A percentile compares a stretch with the other conserved stretches of the same genome.
phyloP scores from a whole-genome alignment of 2,329 filamentous ascomycete genomes.

The Cladobotryum mycophilum region DNA sequence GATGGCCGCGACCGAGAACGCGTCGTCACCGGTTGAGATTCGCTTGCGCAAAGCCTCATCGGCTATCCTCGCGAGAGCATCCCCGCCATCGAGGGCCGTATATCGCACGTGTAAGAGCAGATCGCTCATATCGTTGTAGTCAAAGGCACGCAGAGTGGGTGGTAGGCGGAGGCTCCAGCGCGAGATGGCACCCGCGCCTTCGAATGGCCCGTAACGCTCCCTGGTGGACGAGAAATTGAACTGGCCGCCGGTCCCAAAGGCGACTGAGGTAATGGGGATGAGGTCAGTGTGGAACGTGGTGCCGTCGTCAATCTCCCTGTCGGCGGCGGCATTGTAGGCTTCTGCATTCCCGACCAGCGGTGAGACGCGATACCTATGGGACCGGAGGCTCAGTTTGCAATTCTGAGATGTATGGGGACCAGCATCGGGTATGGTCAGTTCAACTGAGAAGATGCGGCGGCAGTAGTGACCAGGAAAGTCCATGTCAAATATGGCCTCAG shows the following conservation, averaged over 20 bases:
- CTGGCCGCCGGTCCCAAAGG: slow-evolving; percentile 9
- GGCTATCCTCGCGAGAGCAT: too few relatives aligned
- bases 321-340: neutral
- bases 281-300: neutral
- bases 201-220: slow-evolving; percentile 31
- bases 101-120: slow-evolving; percentile 30
- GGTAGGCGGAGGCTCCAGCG: slow-evolving; percentile 28
- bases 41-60: too few relatives aligned
- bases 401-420: neutral
- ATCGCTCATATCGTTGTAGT: slow-evolving; percentile 28
- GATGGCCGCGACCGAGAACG: too few relatives aligned
- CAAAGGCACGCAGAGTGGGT: slow-evolving; percentile 18
- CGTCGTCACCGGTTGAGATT: too few relatives aligned
- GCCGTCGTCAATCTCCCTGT: neutral
- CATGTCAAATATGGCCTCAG: slow-evolving; percentile 12
- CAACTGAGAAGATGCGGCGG: slow-evolving; percentile 25
- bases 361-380: neutral
- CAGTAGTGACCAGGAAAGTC: slow-evolving; percentile 33
- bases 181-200: slow-evolving; percentile 28
- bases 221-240: slow-evolving; percentile 19
- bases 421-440: slow-evolving; percentile 24
- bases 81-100: slow-evolving; percentile 26
- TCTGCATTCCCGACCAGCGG: neutral
- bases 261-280: neutral
- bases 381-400: neutral